Evolutionary conservation across 1,284 basidiomycete genomes (phyloP).

Genomic region (Cryptococcus maquisensis): DNA sequence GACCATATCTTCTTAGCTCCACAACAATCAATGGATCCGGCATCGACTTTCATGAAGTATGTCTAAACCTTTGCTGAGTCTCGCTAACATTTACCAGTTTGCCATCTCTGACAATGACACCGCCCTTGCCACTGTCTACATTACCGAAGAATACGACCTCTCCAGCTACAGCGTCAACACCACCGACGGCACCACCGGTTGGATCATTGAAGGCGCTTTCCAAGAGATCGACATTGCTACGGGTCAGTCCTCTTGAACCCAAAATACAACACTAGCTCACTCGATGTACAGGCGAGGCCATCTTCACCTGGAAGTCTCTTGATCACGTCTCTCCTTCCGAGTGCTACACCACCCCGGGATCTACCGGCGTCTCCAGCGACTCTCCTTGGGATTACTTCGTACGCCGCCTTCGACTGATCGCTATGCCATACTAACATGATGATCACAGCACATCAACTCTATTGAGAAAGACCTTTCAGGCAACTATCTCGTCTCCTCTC

Average conservation of each 20-base stretch:
- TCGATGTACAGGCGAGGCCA: constrained; percentile 8
- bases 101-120: constrained; percentile 36
- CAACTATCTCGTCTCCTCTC: constrained; percentile 40
- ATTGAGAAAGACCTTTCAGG: constrained; percentile 36
- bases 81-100: constrained; percentile 15
- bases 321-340: constrained; percentile 28
- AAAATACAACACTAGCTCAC: not conserved
- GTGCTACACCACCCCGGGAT: constrained; percentile 23
- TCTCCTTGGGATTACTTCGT: constrained; percentile 31
- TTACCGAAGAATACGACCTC: constrained; percentile 21
- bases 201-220: constrained; percentile 25
- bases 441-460: constrained; percentile 36
- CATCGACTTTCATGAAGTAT: constrained; percentile 28
- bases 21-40: constrained; percentile 10
- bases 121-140: constrained; percentile 35
- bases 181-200: constrained; percentile 21
- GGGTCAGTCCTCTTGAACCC: constrained; percentile 9
- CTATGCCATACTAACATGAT: not conserved
- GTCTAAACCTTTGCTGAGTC: not conserved
- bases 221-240: constrained; percentile 42
- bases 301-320: constrained; percentile 36
- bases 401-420: not conserved
- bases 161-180: constrained; percentile 13
- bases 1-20: not conserved
- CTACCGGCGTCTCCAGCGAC: constrained; percentile 14